Percentiles rank a stretch among this genome's conserved stretches.
phyloP scores from a whole-genome alignment of 768 basidiomycete genomes.

The Hygrophorus russula region DNA sequence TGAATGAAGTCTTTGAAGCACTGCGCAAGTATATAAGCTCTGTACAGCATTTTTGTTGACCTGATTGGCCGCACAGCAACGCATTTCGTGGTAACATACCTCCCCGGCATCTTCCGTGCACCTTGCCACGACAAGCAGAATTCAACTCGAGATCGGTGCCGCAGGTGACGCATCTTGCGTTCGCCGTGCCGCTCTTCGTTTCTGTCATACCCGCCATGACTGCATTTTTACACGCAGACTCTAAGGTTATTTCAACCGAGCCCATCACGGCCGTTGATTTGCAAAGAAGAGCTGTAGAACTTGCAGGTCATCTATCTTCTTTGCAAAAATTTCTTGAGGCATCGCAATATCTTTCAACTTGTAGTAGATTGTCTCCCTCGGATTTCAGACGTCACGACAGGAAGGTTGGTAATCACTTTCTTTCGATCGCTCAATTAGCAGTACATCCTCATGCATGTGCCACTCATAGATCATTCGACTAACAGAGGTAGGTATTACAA shows the following conservation, averaged over 20 bases:
- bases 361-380: conserved; percentile 10
- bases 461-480: conserved; percentile 32
- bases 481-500: conserved; percentile 32
- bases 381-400: conserved; percentile 19
- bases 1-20: background rate
- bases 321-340: conserved; percentile 21
- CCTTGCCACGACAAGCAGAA: too few species aligned
- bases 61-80: too few species aligned
- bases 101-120: too few species aligned
- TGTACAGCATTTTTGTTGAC: too few species aligned
- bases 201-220: conserved; percentile 6
- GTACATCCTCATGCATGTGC: background rate
- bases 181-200: too few species aligned
- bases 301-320: conserved; percentile 19
- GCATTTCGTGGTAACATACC: too few species aligned
- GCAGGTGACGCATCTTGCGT: too few species aligned
- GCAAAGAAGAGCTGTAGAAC: conserved; percentile 15
- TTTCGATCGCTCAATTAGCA: conserved; percentile 1
- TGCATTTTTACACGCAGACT: conserved; percentile 1
- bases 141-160: too few species aligned
- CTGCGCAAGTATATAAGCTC: too few species aligned
- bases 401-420: conserved; percentile 18
- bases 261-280: conserved; percentile 13
- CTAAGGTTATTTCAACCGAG: background rate
- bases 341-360: conserved; percentile 17